A percentile compares a stretch with the other conserved stretches of the same genome.
Conservation (phyloP, 2,329 filamentous ascomycete species). For the Cladosporium sp. region DNA sequence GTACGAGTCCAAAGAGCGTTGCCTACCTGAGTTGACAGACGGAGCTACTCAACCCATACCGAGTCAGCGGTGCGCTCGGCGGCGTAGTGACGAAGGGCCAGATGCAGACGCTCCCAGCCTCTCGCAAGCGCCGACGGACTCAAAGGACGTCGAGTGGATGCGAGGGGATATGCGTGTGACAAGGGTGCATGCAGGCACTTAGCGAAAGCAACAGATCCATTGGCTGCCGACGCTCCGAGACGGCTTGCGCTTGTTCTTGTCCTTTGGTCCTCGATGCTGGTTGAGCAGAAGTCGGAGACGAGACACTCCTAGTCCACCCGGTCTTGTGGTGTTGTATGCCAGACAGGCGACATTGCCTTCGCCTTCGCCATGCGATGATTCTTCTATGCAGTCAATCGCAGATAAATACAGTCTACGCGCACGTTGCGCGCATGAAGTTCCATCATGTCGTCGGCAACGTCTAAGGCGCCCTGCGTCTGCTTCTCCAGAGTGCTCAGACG, state of each 20-base stretch:
- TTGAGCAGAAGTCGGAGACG: neutral
- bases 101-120: constrained; percentile 14
- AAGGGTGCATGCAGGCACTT: constrained; percentile 15
- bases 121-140: constrained; percentile 14
- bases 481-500: neutral
- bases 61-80: constrained; percentile 14
- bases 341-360: neutral
- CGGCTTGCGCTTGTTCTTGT: constrained; percentile 1
- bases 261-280: neutral
- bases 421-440: neutral
- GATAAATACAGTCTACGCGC: neutral
- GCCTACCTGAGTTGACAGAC: neutral
- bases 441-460: neutral
- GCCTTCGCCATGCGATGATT: neutral
- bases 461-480: neutral
- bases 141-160: constrained; percentile 9
- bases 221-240: neutral
- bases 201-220: neutral
- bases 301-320: neutral
- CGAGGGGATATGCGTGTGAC: constrained; percentile 13
- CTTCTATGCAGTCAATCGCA: neutral
- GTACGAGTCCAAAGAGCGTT: neutral
- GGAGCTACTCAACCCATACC: neutral
- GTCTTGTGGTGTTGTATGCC: neutral
- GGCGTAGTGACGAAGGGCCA: neutral